phyloP scores from a whole-genome alignment of 805 yeast genomes.

The Priceomyces melissophilus region DNA sequence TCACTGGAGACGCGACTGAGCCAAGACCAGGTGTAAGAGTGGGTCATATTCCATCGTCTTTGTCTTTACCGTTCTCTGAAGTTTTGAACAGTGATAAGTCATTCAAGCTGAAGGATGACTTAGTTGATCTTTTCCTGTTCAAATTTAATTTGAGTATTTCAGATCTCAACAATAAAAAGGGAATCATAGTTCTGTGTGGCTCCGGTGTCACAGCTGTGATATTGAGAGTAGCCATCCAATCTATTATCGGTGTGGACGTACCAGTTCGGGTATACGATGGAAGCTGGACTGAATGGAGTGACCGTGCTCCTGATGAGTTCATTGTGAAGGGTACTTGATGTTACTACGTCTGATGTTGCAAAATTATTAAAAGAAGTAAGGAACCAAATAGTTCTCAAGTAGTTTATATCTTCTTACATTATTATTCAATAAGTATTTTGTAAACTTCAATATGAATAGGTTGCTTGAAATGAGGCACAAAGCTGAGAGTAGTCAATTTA shows the following conservation, averaged over 20 bases:
- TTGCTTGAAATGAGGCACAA: no score
- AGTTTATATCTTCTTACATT: no score
- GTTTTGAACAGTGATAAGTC: constrained; percentile 48
- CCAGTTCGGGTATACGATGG: constrained; percentile 62
- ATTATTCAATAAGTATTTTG: no score
- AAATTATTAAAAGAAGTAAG: no score
- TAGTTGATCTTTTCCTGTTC: constrained; percentile 43
- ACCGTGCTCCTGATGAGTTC: constrained; percentile 56
- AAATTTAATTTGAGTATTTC: constrained; percentile 32
- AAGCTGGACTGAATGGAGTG: constrained; percentile 85
- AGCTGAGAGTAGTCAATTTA: no score
- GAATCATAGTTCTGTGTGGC: constrained; percentile 87
- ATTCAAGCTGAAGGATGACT: constrained; percentile 46
- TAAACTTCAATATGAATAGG: not conserved
- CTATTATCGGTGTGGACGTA: constrained; percentile 32
- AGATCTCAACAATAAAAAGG: constrained; percentile 44
- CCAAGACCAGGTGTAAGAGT: constrained; percentile 85
- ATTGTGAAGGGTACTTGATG: constrained; percentile 41
- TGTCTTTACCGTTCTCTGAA: constrained; percentile 69
- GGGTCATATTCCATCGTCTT: constrained; percentile 85
- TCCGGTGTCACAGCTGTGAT: constrained; percentile 95
- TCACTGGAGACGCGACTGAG: constrained; percentile 78
- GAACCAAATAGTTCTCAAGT: no score
- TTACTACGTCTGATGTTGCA: no score
- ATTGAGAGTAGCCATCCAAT: constrained; percentile 62